Conservation (phyloP, 2,329 filamentous ascomycete species). For the Fusarium sterilihyphosum region DNA sequence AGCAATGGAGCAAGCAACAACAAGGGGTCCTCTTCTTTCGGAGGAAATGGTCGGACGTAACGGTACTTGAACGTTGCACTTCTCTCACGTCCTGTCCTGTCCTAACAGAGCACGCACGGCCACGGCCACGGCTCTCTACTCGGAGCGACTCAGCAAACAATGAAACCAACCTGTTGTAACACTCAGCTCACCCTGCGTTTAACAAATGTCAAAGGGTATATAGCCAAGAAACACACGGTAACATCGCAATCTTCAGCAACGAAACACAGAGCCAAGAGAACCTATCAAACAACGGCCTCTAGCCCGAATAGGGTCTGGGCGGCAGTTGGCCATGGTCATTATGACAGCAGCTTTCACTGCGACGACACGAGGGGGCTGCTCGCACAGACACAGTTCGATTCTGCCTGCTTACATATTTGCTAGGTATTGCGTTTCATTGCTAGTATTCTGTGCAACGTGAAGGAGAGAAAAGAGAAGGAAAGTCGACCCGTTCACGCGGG, state of each 20-base stretch:
- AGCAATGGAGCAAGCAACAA: conserved; percentile 1
- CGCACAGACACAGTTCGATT: conserved; percentile 24
- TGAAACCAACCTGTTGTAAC: neutral
- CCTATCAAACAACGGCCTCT: conserved; percentile 33
- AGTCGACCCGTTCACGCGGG: conserved; percentile 11
- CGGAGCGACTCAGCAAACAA: conserved; percentile 3
- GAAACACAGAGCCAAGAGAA: conserved; percentile 7
- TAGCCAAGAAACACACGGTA: conserved; percentile 11
- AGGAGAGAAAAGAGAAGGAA: neutral
- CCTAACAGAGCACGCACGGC: neutral
- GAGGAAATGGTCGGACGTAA: neutral
- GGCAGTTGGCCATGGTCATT: conserved; percentile 22
- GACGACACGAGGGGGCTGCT: conserved; percentile 7
- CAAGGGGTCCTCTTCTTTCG: conserved; percentile 18
- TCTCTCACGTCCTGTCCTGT: neutral
- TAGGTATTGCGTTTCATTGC: conserved; percentile 5
- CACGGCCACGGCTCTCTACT: neutral
- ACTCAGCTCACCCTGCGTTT: neutral
- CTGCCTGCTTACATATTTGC: neutral
- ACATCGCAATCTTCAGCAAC: conserved; percentile 28
- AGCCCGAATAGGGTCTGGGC: conserved; percentile 25
- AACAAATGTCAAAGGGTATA: neutral
- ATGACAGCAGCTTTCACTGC: conserved; percentile 20
- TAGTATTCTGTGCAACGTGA: neutral
- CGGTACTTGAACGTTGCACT: conserved; percentile 4